A percentile compares a stretch with the other conserved stretches of the same genome.
Evolutionary conservation across 176 grass and related monocot genomes (phyloP).

Genomic region (Ensete ventricosum): DNA sequence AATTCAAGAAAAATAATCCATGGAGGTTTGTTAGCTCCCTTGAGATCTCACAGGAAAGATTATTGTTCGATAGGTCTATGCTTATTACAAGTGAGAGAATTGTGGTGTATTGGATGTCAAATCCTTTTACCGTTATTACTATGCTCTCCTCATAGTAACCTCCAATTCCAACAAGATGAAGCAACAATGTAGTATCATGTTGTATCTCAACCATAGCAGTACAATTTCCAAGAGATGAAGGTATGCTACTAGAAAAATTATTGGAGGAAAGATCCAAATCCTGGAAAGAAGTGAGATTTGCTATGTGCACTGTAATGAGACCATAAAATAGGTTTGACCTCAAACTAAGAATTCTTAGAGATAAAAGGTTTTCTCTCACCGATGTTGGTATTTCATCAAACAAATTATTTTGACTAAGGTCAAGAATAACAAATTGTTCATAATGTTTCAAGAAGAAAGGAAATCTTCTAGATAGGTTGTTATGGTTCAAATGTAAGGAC

Average conservation of each 20-base stretch:
- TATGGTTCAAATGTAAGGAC: not conserved
- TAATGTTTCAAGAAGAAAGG: not conserved
- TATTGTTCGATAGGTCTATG: not conserved
- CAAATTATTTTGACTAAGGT: not conserved
- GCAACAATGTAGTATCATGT: not conserved
- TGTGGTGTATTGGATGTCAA: not conserved
- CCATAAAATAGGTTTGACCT: not conserved
- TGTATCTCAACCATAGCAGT: not conserved
- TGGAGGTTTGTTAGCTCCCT: not conserved
- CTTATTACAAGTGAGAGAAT: not conserved
- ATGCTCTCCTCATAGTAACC: not conserved
- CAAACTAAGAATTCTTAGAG: not conserved
- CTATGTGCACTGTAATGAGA: not conserved
- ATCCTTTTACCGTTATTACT: not conserved
- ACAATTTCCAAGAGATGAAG: not conserved
- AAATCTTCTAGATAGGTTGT: not conserved
- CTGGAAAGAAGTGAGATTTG: not conserved
- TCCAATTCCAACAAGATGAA: not conserved
- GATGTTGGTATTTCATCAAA: not conserved
- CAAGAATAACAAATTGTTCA: not conserved
- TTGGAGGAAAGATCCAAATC: not conserved
- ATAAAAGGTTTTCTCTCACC: not conserved
- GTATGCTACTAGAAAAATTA: not conserved
- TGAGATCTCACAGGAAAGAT: not conserved
- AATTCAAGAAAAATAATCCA: not conserved